Base-by-base conservation (phyloP, 2,329 filamentous ascomycete species). In the Ophioceras dolichostomum region DNA sequence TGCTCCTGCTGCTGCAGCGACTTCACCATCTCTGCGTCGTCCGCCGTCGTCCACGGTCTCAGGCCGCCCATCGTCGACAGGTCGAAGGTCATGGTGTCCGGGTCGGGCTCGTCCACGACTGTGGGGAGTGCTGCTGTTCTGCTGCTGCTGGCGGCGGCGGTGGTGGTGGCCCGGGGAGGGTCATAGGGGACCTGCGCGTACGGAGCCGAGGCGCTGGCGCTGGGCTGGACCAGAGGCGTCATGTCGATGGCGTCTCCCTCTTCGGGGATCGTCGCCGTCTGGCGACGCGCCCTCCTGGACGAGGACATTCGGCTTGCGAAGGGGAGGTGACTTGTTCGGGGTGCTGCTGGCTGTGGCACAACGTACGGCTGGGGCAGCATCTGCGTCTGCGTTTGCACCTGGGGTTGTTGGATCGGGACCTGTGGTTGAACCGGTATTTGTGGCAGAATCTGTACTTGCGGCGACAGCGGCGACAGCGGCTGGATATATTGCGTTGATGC, bases 31-130 rank as follows among this genome's bases (percentile, higher is more conserved):
- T 26, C 22, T 8, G 51, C 60, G 6, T 60, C 52, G 35, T 69
- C 64, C 30, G 68, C 62, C 2, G 53, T 44, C 3, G 58, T 59
- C 42, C 60, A 54, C 3, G 68, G 68, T 0, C 69, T 66, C 5
- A 67, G 51, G 5, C 59, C 59, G 26, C 60, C 61, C 8, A 21
- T n/a, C 17, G 32, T 34, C 17, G 61, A 62, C 13, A 72, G 41
- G 42, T 74, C 68, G 39, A 70, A 63, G 4, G 54, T 52, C 2
- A 58, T 51, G 7, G 51, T 37, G 30, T 46, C 45, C 0, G 47
- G 45, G 2, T 54, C 54, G 8, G 61, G 52, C 13, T 55, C 49
- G 2, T 45, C 27, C 16, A 12, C 31, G 14, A 31, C 29, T 18
- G 29, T 31, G 29, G 16, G 17, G 9, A 31, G 29, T n/a, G n/a